phyloP scores from a whole-genome alignment of 2,329 filamentous ascomycete species.

The Aspergillus piperis region DNA sequence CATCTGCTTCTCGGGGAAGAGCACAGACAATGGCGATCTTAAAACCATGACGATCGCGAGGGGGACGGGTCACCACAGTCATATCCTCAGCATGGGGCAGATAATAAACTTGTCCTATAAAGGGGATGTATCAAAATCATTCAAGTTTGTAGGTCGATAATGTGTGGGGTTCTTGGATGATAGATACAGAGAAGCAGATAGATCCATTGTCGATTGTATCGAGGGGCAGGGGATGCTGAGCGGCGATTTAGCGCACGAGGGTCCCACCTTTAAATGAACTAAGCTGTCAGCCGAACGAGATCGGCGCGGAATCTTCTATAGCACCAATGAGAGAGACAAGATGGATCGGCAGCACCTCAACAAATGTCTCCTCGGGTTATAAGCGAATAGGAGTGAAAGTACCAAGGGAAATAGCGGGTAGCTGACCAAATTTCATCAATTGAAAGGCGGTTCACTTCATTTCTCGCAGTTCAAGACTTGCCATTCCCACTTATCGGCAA shows the following conservation, averaged over 20 bases:
- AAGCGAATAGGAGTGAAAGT: no score
- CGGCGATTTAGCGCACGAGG: background rate
- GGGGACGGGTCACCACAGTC: background rate
- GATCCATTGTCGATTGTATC: background rate
- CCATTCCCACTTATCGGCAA: no score
- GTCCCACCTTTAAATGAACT: background rate
- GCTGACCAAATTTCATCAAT: no score
- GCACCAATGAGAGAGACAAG: no score
- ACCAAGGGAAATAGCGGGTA: no score
- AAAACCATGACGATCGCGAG: constrained; percentile 10
- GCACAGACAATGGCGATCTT: constrained; percentile 8
- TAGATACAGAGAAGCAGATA: background rate
- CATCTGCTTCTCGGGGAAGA: constrained; percentile 5
- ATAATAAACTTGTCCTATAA: background rate
- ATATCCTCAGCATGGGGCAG: background rate
- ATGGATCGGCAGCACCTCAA: no score
- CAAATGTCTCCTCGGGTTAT: no score
- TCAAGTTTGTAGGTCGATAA: no score
- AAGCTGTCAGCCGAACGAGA: no score
- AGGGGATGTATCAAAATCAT: background rate
- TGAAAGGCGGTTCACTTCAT: no score
- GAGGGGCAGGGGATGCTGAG: background rate
- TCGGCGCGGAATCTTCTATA: no score
- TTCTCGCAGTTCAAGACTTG: no score
- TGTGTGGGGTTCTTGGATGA: background rate